phyloP scores from a whole-genome alignment of 2,329 filamentous ascomycete genomes.

The Colletotrichum liaoningense region DNA sequence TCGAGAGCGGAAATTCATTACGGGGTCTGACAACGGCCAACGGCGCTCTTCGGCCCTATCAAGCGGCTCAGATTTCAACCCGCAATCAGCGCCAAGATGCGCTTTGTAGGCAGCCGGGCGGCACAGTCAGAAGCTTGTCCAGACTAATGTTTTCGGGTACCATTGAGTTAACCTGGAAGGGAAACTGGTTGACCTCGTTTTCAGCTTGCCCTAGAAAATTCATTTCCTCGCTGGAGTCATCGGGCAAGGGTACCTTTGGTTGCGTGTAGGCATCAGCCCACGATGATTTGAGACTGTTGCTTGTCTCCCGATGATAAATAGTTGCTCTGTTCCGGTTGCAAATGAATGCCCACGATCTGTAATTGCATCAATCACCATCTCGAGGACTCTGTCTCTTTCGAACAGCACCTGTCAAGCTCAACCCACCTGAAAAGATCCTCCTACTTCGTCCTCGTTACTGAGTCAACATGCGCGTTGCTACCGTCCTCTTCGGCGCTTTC shows the following conservation, averaged over 20 bases:
- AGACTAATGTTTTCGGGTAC: background rate
- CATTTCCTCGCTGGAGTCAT: background rate
- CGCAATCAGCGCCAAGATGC: background rate
- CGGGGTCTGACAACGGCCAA: background rate
- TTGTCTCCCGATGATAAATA: too few relatives aligned
- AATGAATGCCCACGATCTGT: too few relatives aligned
- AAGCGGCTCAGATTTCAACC: background rate
- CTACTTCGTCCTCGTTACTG: background rate
- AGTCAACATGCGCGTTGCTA: background rate
- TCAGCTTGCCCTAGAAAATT: background rate
- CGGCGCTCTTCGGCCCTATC: background rate
- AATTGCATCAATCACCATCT: too few relatives aligned
- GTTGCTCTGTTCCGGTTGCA: too few relatives aligned
- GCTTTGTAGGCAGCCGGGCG: background rate
- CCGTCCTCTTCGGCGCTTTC: conserved; percentile 5
- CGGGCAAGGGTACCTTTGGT: background rate
- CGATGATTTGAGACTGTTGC: background rate
- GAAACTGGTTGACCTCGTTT: background rate
- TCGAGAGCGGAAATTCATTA: background rate
- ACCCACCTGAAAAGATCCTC: background rate
- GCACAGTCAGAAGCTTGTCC: background rate
- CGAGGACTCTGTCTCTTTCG: background rate
- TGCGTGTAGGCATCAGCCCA: background rate
- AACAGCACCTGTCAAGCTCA: background rate
- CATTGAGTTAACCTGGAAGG: background rate